Conservation (phyloP, 495 filamentous ascomycete species). For the Penicillium argentinense region DNA sequence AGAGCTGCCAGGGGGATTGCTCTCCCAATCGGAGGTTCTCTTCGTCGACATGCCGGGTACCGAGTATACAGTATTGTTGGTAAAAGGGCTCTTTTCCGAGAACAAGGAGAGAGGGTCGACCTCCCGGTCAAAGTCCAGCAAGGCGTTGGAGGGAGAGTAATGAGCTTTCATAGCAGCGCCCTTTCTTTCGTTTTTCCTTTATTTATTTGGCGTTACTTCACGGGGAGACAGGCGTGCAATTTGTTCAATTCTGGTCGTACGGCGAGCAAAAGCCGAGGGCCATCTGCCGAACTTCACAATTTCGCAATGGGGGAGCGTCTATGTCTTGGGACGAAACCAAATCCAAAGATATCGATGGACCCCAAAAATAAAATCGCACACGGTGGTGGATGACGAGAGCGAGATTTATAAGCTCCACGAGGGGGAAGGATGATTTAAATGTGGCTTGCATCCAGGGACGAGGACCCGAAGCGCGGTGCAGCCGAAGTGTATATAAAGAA, state of each 20-base stretch:
- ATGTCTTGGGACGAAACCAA: not conserved
- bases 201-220: too few relatives aligned
- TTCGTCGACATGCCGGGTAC: conserved; percentile 8
- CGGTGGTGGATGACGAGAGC: conserved; percentile 1
- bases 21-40: not conserved
- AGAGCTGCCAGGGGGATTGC: conserved; percentile 7
- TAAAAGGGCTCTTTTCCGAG: not conserved
- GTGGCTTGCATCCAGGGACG: conserved; percentile 6
- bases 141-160: conserved; percentile 12
- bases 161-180: conserved; percentile 12
- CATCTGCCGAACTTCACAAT: not conserved
- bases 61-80: not conserved
- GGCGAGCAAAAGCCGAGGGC: not conserved
- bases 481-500: conserved; percentile 13
- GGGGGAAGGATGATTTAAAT: not conserved
- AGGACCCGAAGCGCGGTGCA: conserved; percentile 3
- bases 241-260: not conserved
- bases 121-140: conserved; percentile 17
- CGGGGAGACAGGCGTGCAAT: too few relatives aligned
- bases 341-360: not conserved
- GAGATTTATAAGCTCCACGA: conserved; percentile 1
- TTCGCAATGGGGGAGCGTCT: not conserved
- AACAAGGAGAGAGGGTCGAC: not conserved
- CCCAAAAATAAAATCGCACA: not conserved
- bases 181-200: not conserved